Base-by-base conservation (phyloP, 208 protist species). In the Acanthamoeba culbertsoni region DNA sequence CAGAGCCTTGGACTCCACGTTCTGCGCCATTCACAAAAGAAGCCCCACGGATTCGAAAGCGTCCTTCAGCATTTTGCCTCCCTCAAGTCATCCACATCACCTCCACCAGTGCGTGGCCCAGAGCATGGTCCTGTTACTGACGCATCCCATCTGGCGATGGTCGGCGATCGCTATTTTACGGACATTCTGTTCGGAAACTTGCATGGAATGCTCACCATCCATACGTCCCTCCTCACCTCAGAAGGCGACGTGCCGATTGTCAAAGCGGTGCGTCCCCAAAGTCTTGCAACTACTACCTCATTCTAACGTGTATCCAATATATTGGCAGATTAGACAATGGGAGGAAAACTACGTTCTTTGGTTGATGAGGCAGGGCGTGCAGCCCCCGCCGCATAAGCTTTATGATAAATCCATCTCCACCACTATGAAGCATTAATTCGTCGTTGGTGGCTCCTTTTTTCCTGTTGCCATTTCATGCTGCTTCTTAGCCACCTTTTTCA, bases 181-280 rank as follows among this genome's bases (percentile, higher is more conserved):
- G 95, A 96, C 65, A 68, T 96, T 26, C 20, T 94, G 23, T 96
- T 96, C 82, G 95, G 95, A 28, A 96, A 96, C 92, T 42, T 95
- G 4, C 94, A 96, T 92, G 95, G 95, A 3, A 95, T 96, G 95
- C 65, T 96, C 40, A 95, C 92, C 26, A 86, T 96, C 12, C 93
- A 91, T 77, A 96, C 93, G 2, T 26, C 40, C 3, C 82, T 91
- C 5, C 94, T 96, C 0, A 95, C 94, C 31, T 77, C 48, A 18
- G 26, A 28, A 14, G 94, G 94, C 62, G 94, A 96, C 57, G 75
- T 79, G 40, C 26, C 48, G 14, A 35, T 95, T 48, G 94, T 94
- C 37, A 93, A 94, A 71, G 68, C 92, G n/a, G 91, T 95, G 63
- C 53, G 65, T 65, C 2, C 0, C 1, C 59, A 0, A 28, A 43